Conservation (phyloP, 1,284 basidiomycete species). For the Puccinia sorghi region DNA sequence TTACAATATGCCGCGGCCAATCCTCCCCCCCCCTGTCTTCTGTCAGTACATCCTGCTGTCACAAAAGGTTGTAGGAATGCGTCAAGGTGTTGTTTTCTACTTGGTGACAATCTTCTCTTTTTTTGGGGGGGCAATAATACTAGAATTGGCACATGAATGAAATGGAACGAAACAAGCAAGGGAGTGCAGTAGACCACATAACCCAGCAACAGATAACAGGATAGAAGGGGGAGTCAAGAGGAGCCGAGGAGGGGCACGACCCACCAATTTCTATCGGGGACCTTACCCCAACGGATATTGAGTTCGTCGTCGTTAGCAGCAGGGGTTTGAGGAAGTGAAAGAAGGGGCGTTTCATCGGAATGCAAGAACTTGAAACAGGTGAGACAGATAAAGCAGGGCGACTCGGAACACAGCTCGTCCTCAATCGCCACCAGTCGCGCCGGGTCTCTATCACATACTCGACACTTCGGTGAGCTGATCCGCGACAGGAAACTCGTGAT, state of each 20-base stretch:
- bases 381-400: slow-evolving; percentile 69
- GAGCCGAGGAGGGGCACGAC: slow-evolving; percentile 33
- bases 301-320: not conserved
- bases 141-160: too few relatives aligned
- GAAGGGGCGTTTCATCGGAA: slow-evolving; percentile 52
- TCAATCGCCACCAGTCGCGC: slow-evolving; percentile 68
- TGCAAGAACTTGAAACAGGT: slow-evolving; percentile 74
- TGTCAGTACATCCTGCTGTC: too few relatives aligned
- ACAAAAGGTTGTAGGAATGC: too few relatives aligned
- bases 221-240: too few relatives aligned
- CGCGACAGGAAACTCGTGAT: slow-evolving; percentile 53
- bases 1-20: too few relatives aligned
- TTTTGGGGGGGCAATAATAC: too few relatives aligned
- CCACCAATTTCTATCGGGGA: slow-evolving; percentile 26
- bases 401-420: slow-evolving; percentile 72
- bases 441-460: slow-evolving; percentile 69
- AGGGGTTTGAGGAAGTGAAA: not conserved
- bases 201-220: too few relatives aligned
- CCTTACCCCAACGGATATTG: slow-evolving; percentile 18
- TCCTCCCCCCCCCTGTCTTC: too few relatives aligned
- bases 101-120: too few relatives aligned
- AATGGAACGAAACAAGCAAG: too few relatives aligned
- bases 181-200: too few relatives aligned
- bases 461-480: slow-evolving; percentile 61
- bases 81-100: too few relatives aligned